phyloP scores from a whole-genome alignment of 2,329 filamentous ascomycete species.

The Falciphora oryzae region DNA sequence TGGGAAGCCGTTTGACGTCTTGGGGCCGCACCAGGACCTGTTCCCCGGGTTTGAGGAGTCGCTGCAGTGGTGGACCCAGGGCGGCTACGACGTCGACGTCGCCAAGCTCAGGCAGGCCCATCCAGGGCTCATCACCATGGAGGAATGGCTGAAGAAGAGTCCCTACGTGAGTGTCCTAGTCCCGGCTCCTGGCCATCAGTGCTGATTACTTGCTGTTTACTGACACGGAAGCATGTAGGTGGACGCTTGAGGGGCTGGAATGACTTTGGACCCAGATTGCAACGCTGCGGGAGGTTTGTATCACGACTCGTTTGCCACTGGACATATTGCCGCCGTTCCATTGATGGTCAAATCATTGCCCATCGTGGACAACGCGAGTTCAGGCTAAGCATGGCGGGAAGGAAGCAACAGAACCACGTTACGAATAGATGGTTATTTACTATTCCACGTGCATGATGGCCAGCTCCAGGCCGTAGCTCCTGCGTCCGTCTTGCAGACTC shows the following conservation, averaged over 20 bases:
- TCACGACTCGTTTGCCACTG: neutral
- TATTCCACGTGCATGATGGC: neutral
- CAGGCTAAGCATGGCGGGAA: neutral
- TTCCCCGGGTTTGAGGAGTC: too few species aligned
- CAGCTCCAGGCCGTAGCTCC: too few species aligned
- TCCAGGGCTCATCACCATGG: neutral
- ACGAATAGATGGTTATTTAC: neutral
- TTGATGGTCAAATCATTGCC: neutral
- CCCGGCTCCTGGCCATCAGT: neutral
- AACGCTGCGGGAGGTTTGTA: too few species aligned
- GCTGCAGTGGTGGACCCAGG: too few species aligned
- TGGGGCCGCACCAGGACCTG: too few species aligned
- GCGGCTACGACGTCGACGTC: too few species aligned
- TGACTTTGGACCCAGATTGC: too few species aligned
- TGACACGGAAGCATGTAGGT: neutral
- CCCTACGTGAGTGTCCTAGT: too few species aligned
- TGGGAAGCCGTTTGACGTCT: too few species aligned
- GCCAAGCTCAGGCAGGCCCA: neutral
- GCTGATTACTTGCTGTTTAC: neutral
- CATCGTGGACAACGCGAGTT: neutral
- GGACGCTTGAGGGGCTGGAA: too few species aligned
- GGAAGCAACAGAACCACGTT: too few species aligned
- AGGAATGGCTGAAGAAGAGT: neutral
- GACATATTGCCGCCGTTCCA: neutral
- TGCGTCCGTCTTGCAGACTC: neutral